Conservation (phyloP, 2,329 filamentous ascomycete genomes). For the Dactylonectria estremocensis region DNA sequence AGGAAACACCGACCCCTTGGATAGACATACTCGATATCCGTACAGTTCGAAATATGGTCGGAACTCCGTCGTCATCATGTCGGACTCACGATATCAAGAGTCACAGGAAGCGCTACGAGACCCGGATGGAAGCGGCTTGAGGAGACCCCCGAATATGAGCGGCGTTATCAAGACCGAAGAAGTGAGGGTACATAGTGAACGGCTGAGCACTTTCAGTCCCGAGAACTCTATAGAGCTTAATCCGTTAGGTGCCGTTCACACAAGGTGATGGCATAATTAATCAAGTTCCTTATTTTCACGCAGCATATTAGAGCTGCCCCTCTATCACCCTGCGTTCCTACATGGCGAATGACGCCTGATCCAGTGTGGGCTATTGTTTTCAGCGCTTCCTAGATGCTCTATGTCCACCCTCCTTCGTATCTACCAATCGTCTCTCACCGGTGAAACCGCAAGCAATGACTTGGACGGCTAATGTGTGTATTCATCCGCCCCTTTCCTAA, state of each 20-base stretch:
- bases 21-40: slow-evolving; percentile 38
- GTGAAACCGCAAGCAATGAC: too few species aligned
- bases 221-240: slow-evolving; percentile 44
- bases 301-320: too few species aligned
- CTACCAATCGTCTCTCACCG: too few species aligned
- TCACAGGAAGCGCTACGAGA: slow-evolving; percentile 52
- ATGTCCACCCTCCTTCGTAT: too few species aligned
- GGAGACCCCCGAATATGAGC: slow-evolving; percentile 23
- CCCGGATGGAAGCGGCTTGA: slow-evolving; percentile 25
- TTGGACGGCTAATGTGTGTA: too few species aligned
- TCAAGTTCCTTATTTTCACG: too few species aligned
- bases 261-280: too few species aligned
- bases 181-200: slow-evolving; percentile 47
- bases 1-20: slow-evolving; percentile 19
- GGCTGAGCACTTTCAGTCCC: slow-evolving; percentile 35
- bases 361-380: too few species aligned
- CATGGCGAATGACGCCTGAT: too few species aligned
- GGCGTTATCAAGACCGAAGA: slow-evolving; percentile 53
- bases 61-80: slow-evolving; percentile 53
- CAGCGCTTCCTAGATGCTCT: too few species aligned
- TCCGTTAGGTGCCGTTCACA: slow-evolving; percentile 10
- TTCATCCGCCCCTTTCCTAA: too few species aligned
- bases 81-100: slow-evolving; percentile 50
- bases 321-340: too few species aligned
- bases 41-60: slow-evolving; percentile 46